Evolutionary conservation across 2,329 filamentous ascomycete genomes (phyloP).

Genomic region (Beauveria sp.): DNA sequence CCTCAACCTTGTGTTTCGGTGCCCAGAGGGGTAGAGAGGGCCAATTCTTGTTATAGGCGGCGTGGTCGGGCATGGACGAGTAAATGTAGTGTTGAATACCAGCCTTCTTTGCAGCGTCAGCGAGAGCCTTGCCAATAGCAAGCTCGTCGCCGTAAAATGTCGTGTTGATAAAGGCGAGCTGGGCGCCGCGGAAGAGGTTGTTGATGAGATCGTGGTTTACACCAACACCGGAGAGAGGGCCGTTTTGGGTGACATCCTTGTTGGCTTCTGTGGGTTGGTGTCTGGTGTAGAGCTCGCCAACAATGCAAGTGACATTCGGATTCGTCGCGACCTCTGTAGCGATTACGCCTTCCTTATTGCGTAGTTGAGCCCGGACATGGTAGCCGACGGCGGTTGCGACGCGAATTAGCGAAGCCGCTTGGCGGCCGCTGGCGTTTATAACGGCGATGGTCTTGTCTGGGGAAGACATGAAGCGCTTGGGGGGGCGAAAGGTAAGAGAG

Average conservation of each 20-base stretch:
- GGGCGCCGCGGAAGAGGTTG: slow-evolving; percentile 72
- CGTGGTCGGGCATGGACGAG: slow-evolving; percentile 94
- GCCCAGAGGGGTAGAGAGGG: slow-evolving; percentile 84
- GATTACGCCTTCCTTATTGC: slow-evolving; percentile 79
- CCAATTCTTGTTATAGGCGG: slow-evolving; percentile 68
- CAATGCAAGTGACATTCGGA: slow-evolving; percentile 63
- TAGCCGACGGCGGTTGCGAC: slow-evolving; percentile 92
- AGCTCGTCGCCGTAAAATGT: slow-evolving; percentile 95
- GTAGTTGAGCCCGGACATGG: slow-evolving; percentile 83
- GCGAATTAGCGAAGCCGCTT: slow-evolving; percentile 90
- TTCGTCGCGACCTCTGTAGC: slow-evolving; percentile 77
- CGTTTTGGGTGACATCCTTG: slow-evolving; percentile 61
- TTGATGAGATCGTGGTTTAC: slow-evolving; percentile 67
- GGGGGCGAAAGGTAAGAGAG: slow-evolving; percentile 52
- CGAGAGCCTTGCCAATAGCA: slow-evolving; percentile 78
- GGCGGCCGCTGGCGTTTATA: slow-evolving; percentile 91
- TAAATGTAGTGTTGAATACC: slow-evolving; percentile 90
- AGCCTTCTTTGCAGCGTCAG: slow-evolving; percentile 78
- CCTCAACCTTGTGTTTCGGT: slow-evolving; percentile 85
- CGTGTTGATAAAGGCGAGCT: slow-evolving; percentile 95
- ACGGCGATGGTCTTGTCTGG: slow-evolving; percentile 79
- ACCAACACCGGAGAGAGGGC: slow-evolving; percentile 52
- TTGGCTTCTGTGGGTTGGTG: slow-evolving; percentile 42
- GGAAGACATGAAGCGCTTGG: slow-evolving; percentile 50
- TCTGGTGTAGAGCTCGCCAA: slow-evolving; percentile 56